phyloP scores from a whole-genome alignment of 2,329 filamentous ascomycete genomes.

The Didymella pinodella region DNA sequence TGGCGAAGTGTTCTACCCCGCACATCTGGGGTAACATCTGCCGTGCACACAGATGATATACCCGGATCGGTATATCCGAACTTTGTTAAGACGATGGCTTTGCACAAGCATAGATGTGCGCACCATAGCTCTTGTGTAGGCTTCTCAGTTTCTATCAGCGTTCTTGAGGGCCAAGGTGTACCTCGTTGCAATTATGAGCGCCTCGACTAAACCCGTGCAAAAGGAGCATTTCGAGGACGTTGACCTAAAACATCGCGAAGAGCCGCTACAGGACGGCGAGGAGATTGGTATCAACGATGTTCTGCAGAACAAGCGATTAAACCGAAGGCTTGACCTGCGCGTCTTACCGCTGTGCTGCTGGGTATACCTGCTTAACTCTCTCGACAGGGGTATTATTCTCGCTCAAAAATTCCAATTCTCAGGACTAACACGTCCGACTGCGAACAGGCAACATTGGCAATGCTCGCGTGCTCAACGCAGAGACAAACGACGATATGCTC shows the following conservation, averaged over 20 bases:
- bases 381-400: conserved; percentile 55
- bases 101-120: background rate
- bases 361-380: conserved; percentile 70
- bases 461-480: conserved; percentile 68
- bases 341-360: conserved; percentile 69
- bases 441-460: conserved; percentile 66
- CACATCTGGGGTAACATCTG: conserved; percentile 7
- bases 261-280: background rate
- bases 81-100: background rate
- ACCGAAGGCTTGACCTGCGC: conserved; percentile 57
- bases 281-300: conserved; percentile 14
- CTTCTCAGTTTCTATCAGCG: background rate
- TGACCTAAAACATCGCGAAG: conserved; percentile 3
- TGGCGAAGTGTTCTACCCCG: conserved; percentile 12
- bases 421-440: background rate
- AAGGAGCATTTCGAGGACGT: conserved; percentile 8
- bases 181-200: background rate
- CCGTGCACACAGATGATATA: conserved; percentile 1
- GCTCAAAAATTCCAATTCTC: too few relatives aligned
- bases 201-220: background rate
- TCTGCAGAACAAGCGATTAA: conserved; percentile 4
- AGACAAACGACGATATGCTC: conserved; percentile 68
- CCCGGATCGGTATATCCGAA: conserved; percentile 9
- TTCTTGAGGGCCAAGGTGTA: background rate
- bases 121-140: background rate